Evolutionary conservation across 176 grass and related monocot species (phyloP), one percentile per base, ranked within the genome.

Genomic region (Phoenix dactylifera): DNA sequence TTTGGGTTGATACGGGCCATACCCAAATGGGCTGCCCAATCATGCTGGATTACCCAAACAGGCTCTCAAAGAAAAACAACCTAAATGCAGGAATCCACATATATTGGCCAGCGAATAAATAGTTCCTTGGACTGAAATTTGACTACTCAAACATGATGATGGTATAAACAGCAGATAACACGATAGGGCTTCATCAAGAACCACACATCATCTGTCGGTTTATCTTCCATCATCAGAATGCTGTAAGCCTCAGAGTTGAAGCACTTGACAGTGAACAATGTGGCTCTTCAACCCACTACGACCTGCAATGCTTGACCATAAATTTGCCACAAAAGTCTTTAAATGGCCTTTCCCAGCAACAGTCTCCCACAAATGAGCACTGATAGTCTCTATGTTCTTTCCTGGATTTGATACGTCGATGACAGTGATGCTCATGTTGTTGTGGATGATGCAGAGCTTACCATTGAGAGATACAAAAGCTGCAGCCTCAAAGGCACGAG

Each of bases 371-470:
- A 71, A 44, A 66, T 58, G 85, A 15, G 85, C 82, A 69, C 69
- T 85, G 62, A 73, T 67, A 7, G 48, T 64, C 77, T 95, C 91
- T 54, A 62, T 60, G 39, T 66, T 72, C 6, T 63, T 59, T 66
- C 48, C 52, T 52, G 82, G 77, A 55, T 77, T 71, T 29, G 66
- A 80, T 50, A 78, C 72, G 62, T 86, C 91, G 5, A 95, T 71
- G 7, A 95, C 65, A 71, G 79, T 90, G 50, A 95, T 86, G 67
- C 91, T 82, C 86, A 90, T 87, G 51, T 95, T 89, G 70, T 95
- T 95, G 60, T 83, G 78, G 55, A 95, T 69, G 28, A 95, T 66
- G 22, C 91, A 86, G 35, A 95, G 73, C 49, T 87, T 89, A 22
- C 86, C 86, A 63, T 76, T 79, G 59, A 95, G 68, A 18, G 77